These are phyloP conservation scores for Jamesozyma piceae DNA, from an alignment of 805 yeast genomes.

Conservation along the genomic window DNA sequence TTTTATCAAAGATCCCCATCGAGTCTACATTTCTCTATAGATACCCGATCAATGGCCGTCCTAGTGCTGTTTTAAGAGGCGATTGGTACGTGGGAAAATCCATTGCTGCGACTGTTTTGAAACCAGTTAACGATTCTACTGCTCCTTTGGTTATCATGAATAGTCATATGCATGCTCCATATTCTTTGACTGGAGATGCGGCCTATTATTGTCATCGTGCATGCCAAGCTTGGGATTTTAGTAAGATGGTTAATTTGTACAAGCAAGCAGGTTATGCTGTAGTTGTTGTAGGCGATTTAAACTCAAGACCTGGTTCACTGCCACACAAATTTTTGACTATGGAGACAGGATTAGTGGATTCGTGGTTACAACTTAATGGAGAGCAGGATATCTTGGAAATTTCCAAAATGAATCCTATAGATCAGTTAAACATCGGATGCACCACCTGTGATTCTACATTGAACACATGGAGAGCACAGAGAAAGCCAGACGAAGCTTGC, in stretches of 20 bases:
- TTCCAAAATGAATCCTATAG: conserved; percentile 39
- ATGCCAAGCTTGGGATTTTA: conserved; percentile 93
- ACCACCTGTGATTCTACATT: conserved; percentile 81
- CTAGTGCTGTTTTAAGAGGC: conserved; percentile 87
- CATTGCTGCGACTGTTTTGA: conserved; percentile 62
- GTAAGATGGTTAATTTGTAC: conserved; percentile 53
- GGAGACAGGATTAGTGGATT: conserved; percentile 63
- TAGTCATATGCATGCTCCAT: conserved; percentile 97
- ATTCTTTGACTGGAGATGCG: conserved; percentile 72
- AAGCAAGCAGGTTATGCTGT: conserved; percentile 72
- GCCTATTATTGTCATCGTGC: conserved; percentile 85
- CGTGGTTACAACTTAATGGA: conserved; percentile 70
- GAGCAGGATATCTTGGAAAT: conserved; percentile 35
- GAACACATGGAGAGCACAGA: conserved; percentile 68
- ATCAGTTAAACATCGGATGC: conserved; percentile 67
- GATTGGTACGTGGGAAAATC: conserved; percentile 97
- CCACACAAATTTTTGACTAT: conserved; percentile 66
- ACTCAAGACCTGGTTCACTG: conserved; percentile 77
- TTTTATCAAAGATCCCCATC: conserved; percentile 78
- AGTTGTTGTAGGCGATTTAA: conserved; percentile 86
- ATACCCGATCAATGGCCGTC: conserved; percentile 89
- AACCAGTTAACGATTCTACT: conserved; percentile 38
- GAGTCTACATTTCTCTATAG: conserved; percentile 67
- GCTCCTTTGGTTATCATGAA: conserved; percentile 69
- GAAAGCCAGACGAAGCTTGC: conserved; percentile 58